These are phyloP conservation scores for Neopestalotiopsis clavispora DNA, from an alignment of 2,329 filamentous ascomycete species.

Conservation along the genomic window DNA sequence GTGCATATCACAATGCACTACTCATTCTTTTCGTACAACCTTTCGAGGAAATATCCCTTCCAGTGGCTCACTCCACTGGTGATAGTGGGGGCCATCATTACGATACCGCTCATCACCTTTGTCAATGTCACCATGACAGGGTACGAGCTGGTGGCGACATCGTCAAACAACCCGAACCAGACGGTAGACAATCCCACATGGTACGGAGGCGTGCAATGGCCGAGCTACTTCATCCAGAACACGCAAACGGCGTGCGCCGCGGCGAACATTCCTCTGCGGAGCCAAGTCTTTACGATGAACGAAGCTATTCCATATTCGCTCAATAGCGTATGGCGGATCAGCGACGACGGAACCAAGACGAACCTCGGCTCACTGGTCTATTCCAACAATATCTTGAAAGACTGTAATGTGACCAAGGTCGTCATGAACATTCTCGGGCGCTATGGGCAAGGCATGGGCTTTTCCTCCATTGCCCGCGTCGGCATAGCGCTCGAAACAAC, in stretches of 20 bases:
- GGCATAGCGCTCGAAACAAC: slow-evolving; percentile 13
- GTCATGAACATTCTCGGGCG: slow-evolving; percentile 16
- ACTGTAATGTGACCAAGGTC: slow-evolving; percentile 21
- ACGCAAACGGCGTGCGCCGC: slow-evolving; percentile 13
- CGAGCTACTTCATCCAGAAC: slow-evolving; percentile 20
- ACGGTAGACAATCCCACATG: slow-evolving; percentile 19
- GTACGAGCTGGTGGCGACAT: slow-evolving; percentile 21
- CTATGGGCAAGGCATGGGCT: slow-evolving; percentile 12
- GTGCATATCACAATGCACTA: neutral
- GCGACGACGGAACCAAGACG: neutral
- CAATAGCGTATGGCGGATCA: slow-evolving; percentile 14
- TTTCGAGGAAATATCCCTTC: slow-evolving; percentile 23
- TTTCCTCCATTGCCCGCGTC: slow-evolving; percentile 17
- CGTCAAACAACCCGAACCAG: slow-evolving; percentile 19
- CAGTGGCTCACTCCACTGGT: slow-evolving; percentile 26
- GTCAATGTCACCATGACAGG: slow-evolving; percentile 23
- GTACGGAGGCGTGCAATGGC: slow-evolving; percentile 20
- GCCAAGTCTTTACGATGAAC: slow-evolving; percentile 21
- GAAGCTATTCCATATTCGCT: slow-evolving; percentile 21
- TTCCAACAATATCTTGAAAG: slow-evolving; percentile 10
- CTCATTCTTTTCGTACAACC: slow-evolving; percentile 22
- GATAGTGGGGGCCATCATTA: slow-evolving; percentile 21
- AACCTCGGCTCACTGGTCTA: slow-evolving; percentile 19
- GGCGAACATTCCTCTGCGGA: slow-evolving; percentile 18
- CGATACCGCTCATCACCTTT: slow-evolving; percentile 22